phyloP scores from a whole-genome alignment of 2,329 filamentous ascomycete species.

The Penicillium sp. region DNA sequence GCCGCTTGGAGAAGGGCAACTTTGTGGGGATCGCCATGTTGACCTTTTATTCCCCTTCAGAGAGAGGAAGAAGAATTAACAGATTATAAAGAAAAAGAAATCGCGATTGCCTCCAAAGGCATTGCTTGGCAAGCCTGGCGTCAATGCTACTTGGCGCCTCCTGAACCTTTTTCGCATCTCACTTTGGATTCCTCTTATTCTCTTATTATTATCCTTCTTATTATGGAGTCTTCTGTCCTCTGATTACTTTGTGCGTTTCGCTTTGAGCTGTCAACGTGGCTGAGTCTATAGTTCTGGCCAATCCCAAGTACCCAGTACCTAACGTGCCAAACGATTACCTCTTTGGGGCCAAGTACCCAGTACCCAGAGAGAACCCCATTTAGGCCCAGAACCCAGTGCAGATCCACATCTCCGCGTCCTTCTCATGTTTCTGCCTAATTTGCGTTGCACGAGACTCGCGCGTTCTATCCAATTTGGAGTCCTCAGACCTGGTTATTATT shows the following conservation, averaged over 20 bases:
- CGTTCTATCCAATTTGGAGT: too few species aligned
- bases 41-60: background rate
- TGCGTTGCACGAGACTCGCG: background rate
- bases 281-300: background rate
- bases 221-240: too few species aligned
- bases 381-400: background rate
- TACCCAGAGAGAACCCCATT: background rate
- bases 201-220: too few species aligned
- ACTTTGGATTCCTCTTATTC: background rate
- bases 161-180: background rate
- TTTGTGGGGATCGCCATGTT: slow-evolving; percentile 36
- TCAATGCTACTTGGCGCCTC: background rate
- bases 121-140: background rate
- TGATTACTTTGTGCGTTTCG: too few species aligned
- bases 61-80: background rate
- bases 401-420: background rate
- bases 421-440: background rate
- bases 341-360: background rate
- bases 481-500: too few species aligned
- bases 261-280: too few species aligned
- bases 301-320: background rate
- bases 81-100: background rate
- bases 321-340: background rate
- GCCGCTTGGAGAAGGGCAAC: slow-evolving; percentile 57
- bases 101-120: background rate